Evolutionary conservation across 169 alveolate genomes (phyloP).

Genomic region (Plasmodium relictum): DNA sequence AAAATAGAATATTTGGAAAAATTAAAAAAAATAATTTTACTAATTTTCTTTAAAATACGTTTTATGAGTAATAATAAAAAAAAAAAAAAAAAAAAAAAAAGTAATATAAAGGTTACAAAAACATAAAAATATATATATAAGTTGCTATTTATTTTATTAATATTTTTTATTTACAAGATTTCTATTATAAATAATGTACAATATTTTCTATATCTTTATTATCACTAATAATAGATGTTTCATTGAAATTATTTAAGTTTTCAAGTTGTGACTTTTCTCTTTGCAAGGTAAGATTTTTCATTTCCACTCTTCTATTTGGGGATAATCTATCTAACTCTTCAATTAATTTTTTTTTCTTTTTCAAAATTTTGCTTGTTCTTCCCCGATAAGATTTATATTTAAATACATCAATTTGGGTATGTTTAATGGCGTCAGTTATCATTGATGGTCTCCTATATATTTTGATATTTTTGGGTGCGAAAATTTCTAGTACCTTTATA

Average conservation of each 20-base stretch:
- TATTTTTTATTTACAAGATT: too few relatives aligned
- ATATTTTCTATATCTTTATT: constrained; percentile 46
- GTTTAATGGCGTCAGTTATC: constrained; percentile 74
- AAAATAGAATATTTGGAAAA: too few relatives aligned
- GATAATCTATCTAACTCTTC: constrained; percentile 47
- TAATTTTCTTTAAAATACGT: too few relatives aligned
- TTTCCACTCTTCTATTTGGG: constrained; percentile 30
- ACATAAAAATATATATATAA: too few relatives aligned
- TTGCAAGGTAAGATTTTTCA: constrained; percentile 52
- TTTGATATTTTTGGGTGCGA: constrained; percentile 86
- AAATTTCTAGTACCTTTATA: constrained; percentile 82
- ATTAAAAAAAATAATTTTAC: too few relatives aligned
- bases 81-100: too few relatives aligned
- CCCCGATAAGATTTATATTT: constrained; percentile 75
- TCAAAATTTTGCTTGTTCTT: constrained; percentile 45
- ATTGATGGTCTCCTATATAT: constrained; percentile 84
- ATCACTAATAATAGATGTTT: constrained; percentile 16
- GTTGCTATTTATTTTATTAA: too few relatives aligned
- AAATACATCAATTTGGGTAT: constrained; percentile 68
- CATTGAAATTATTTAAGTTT: background rate
- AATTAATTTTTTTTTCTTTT: constrained; percentile 62
- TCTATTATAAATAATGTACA: constrained; percentile 42
- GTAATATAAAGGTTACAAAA: too few relatives aligned
- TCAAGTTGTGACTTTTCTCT: constrained; percentile 20
- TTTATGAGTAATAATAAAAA: too few relatives aligned